phyloP scores from a whole-genome alignment of 139 green algal species.

The Closterium sp. region DNA sequence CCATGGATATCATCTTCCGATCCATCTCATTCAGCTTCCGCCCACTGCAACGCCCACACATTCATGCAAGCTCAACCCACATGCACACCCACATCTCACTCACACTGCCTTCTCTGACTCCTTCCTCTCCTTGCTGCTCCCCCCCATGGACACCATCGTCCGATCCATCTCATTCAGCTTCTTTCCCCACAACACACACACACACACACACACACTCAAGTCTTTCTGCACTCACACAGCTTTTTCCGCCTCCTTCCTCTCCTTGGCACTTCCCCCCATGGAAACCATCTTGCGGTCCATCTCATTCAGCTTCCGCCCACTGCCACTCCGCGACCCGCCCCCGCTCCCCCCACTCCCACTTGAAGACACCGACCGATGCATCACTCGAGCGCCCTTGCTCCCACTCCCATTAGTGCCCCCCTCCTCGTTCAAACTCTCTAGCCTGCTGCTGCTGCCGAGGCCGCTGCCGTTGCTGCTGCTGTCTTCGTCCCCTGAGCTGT shows the following conservation, averaged over 20 bases:
- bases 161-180: background rate
- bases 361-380: background rate
- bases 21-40: background rate
- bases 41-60: background rate
- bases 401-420: background rate
- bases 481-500: background rate
- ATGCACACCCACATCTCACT: background rate
- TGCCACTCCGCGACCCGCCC: background rate
- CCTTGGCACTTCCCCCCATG: background rate
- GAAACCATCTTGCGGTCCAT: background rate
- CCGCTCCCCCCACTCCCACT: background rate
- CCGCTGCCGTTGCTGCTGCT: background rate
- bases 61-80: too few species aligned
- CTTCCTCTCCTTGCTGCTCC: background rate
- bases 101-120: background rate
- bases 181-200: too few species aligned
- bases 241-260: background rate
- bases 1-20: background rate
- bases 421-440: background rate
- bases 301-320: background rate
- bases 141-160: background rate
- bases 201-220: background rate
- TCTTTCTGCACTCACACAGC: background rate
- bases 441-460: background rate
- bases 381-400: background rate